These are phyloP conservation scores for Jackrogersella minutella DNA, from an alignment of 495 filamentous ascomycete genomes.

Conservation along the genomic window DNA sequence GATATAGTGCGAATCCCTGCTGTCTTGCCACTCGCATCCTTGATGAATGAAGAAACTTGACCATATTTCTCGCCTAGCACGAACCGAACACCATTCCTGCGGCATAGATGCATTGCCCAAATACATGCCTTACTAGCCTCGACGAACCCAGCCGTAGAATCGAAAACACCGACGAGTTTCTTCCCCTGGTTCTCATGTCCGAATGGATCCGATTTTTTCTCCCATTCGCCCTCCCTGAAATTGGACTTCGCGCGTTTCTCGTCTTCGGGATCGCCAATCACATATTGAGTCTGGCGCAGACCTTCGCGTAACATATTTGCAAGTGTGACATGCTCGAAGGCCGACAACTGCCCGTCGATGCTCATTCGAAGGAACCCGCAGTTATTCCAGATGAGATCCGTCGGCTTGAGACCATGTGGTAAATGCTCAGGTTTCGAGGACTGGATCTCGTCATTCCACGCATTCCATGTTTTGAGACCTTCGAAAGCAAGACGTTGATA, in stretches of 20 bases:
- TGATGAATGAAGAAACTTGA: conserved; percentile 17
- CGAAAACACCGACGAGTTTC: conserved; percentile 43
- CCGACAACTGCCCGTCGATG: conserved; percentile 9
- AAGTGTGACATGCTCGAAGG: conserved; percentile 13
- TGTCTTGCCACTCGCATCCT: not conserved
- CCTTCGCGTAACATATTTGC: conserved; percentile 11
- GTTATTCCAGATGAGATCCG: conserved; percentile 25
- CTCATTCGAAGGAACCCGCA: conserved; percentile 24
- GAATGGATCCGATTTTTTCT: conserved; percentile 22
- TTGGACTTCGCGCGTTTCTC: conserved; percentile 41
- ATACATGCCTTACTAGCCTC: conserved; percentile 52
- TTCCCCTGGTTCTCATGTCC: conserved; percentile 19
- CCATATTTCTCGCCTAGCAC: conserved; percentile 38
- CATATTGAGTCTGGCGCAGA: conserved; percentile 35
- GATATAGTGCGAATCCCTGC: conserved; percentile 44
- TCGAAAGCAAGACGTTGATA: conserved; percentile 53
- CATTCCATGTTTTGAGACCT: conserved; percentile 45
- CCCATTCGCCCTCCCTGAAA: conserved; percentile 39
- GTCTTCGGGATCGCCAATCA: conserved; percentile 36
- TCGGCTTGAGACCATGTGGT: conserved; percentile 21
- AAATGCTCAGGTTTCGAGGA: conserved; percentile 12
- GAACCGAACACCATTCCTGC: conserved; percentile 44
- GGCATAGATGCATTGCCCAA: conserved; percentile 47
- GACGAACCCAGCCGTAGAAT: conserved; percentile 48
- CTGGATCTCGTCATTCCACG: conserved; percentile 49